Conservation (phyloP, 768 basidiomycete species). For the Asterophora lycoperdoides region DNA sequence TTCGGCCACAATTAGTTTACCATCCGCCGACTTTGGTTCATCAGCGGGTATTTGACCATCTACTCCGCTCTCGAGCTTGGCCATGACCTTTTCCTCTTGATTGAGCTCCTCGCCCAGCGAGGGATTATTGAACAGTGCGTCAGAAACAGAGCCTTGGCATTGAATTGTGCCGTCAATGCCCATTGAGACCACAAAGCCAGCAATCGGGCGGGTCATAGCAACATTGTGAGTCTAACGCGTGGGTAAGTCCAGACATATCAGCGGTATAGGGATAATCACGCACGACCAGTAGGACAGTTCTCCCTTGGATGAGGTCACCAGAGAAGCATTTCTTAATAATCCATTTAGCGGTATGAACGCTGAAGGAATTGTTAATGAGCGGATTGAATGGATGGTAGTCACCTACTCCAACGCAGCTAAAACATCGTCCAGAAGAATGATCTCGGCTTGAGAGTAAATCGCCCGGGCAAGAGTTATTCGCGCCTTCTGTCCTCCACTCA, state of each 20-base stretch:
- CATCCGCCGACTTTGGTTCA: conserved; percentile 30
- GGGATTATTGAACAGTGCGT: conserved; percentile 40
- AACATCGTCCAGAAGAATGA: conserved; percentile 71
- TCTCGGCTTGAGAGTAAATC: conserved; percentile 48
- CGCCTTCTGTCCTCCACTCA: conserved; percentile 53
- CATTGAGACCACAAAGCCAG: conserved; percentile 54
- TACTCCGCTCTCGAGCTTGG: conserved; percentile 22
- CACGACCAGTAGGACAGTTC: conserved; percentile 82
- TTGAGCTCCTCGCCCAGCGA: conserved; percentile 27
- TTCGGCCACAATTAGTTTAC: conserved; percentile 62
- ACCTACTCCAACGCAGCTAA: conserved; percentile 55
- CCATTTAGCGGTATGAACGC: conserved; percentile 75
- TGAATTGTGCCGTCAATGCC: conserved; percentile 48
- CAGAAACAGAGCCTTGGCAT: conserved; percentile 46
- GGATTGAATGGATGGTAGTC: neutral
- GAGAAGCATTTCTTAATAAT: conserved; percentile 75
- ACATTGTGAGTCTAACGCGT: conserved; percentile 45
- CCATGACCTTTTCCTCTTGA: conserved; percentile 25
- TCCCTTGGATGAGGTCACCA: conserved; percentile 71
- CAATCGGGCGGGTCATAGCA: conserved; percentile 47
- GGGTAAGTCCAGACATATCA: neutral
- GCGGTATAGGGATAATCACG: conserved; percentile 12
- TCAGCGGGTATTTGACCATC: conserved; percentile 17
- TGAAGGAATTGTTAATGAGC: conserved; percentile 13
- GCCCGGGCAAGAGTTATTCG: conserved; percentile 43